Base-by-base conservation (phyloP, 1,284 basidiomycete species). In the Rhodotorula sp. region DNA sequence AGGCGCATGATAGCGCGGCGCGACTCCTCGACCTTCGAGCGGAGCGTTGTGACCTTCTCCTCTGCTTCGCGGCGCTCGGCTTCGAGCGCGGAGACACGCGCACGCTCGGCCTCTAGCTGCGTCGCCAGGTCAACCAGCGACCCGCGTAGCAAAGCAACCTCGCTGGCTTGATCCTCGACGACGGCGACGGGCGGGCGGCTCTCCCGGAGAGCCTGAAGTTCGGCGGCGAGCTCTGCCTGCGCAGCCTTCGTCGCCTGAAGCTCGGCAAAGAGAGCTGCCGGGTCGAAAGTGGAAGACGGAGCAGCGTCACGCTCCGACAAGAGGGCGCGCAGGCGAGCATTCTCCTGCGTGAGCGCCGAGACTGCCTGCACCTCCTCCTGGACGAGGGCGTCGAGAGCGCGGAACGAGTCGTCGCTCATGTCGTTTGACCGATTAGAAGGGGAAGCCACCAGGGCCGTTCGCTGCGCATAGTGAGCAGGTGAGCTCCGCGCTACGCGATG, bases 1-100 rank as follows among this genome's bases (percentile, higher is more conserved):
- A 97, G 84, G n/a, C 90, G 86, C 91, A 95, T 94, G 53, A 97
- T 85, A 19, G 91, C 92, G 67, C 91, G 88, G 76, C 93, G 85
- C 81, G 91, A 92, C 81, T 93, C 91, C 78, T 96, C 93, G n/a
- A 96, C 90, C 80, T 93, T 94, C 25, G 88, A 86, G 46, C 93
- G 86, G 54, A 97, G 84, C 80, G 92, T 84, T 16, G 86, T 83
- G 52, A 96, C 92, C 61, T 89, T 89, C 76, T 92, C 89, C 77
- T 92, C 90, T 59, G 93, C 91, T 57, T 90, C 89, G 74, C 86
- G 87, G 63, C 86, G 85, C 81, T 88, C 86, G 65, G 88, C 87
- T 74, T 87, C 84, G 70, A 89, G 80, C 69, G 86, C 85, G 12
- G 85, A 84, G 78, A 90, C 88, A 62, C 86, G 83, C 10, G 82